phyloP scores from a whole-genome alignment of 1,284 basidiomycete genomes.

The Cystobasidium slooffiae region DNA sequence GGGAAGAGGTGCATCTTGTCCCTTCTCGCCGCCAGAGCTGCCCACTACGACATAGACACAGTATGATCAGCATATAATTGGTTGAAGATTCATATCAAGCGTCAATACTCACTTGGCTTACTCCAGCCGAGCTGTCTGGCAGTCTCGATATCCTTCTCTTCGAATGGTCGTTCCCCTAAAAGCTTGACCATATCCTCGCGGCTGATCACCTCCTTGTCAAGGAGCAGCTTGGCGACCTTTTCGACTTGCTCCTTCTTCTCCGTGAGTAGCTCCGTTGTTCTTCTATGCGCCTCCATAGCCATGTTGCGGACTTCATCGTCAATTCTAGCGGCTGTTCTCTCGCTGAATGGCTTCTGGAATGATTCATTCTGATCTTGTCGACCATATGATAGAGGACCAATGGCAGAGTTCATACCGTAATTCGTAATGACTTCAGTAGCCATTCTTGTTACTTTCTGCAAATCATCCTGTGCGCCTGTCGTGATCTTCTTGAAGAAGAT shows the following conservation, averaged over 20 bases:
- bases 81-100: too few relatives aligned
- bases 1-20: constrained; percentile 38
- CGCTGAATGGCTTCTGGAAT: constrained; percentile 97
- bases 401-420: constrained; percentile 90
- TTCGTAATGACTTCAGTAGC: constrained; percentile 79
- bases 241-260: constrained; percentile 86
- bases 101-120: constrained; percentile 22
- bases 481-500: constrained; percentile 98
- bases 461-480: constrained; percentile 94
- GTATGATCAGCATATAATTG: too few relatives aligned
- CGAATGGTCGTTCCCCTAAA: constrained; percentile 83
- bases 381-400: constrained; percentile 94
- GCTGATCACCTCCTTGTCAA: constrained; percentile 94
- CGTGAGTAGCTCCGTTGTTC: constrained; percentile 80
- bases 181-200: constrained; percentile 85
- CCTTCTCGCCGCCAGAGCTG: constrained; percentile 18
- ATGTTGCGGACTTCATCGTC: constrained; percentile 90
- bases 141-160: constrained; percentile 46
- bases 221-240: constrained; percentile 85
- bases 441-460: constrained; percentile 97
- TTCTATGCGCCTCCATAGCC: constrained; percentile 83
- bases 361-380: constrained; percentile 74
- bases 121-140: constrained; percentile 31
- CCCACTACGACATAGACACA: constrained; percentile 6
- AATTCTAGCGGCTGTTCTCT: constrained; percentile 92